Evolutionary conservation across 108 stramenopile genomes (phyloP).

Genomic region (Mediolabrus comicus): DNA sequence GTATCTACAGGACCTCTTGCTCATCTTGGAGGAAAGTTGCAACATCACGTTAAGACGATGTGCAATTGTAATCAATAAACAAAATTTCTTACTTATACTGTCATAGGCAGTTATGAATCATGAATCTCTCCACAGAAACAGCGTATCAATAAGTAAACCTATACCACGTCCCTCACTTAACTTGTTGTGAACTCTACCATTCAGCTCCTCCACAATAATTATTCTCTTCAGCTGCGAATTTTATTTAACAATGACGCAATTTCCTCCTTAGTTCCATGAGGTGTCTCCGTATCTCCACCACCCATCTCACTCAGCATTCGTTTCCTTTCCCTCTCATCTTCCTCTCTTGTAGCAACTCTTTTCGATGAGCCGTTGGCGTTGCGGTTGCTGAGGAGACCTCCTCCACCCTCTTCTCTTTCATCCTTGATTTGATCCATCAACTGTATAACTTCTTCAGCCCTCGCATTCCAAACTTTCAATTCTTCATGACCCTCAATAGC

Average conservation of each 20-base stretch:
- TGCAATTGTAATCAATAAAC: neutral
- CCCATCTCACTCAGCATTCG: conserved; percentile 12
- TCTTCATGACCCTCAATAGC: conserved; percentile 34
- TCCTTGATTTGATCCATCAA: conserved; percentile 38
- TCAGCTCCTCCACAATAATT: too few relatives aligned
- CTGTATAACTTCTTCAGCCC: conserved; percentile 31
- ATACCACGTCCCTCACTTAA: neutral
- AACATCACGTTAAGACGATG: conserved; percentile 18
- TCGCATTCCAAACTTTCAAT: conserved; percentile 24
- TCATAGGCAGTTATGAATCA: neutral
- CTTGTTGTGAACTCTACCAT: too few relatives aligned
- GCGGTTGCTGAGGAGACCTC: neutral
- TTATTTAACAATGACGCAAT: conserved; percentile 27
- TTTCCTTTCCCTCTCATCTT: conserved; percentile 14
- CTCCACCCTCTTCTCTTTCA: conserved; percentile 15
- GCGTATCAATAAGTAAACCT: neutral
- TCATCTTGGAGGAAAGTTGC: conserved; percentile 27
- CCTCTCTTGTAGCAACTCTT: conserved; percentile 13
- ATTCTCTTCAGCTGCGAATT: conserved; percentile 5
- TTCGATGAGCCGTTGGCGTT: neutral
- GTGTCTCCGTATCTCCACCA: neutral
- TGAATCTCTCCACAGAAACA: neutral
- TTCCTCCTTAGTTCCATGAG: conserved; percentile 15
- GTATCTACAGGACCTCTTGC: conserved; percentile 19
- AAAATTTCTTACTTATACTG: neutral